These are phyloP conservation scores for Rhododendron griersonianum DNA, from an alignment of 148 eudicot genomes.

Conservation along the genomic window DNA sequence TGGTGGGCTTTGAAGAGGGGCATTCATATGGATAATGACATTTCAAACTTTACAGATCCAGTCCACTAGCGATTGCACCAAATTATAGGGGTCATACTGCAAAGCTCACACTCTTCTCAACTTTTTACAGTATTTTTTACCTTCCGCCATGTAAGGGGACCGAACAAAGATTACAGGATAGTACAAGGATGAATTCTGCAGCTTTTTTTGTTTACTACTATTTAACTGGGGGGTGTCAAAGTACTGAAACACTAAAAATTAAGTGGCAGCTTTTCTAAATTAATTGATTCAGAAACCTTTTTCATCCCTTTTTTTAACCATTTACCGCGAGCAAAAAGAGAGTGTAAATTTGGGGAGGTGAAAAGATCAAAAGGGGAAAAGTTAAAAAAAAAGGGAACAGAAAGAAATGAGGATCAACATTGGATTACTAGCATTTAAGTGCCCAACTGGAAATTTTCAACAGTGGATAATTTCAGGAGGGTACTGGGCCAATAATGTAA, in stretches of 20 bases:
- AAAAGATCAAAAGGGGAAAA: constrained; percentile 14
- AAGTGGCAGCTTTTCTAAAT: too few relatives aligned
- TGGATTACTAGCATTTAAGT: constrained; percentile 3
- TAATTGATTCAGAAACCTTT: too few relatives aligned
- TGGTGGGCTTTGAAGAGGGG: neutral
- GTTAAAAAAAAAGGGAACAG: constrained; percentile 20
- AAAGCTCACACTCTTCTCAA: neutral
- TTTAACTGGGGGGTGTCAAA: too few relatives aligned
- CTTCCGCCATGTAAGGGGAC: neutral
- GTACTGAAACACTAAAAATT: too few relatives aligned
- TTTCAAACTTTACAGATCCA: neutral
- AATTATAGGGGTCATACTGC: neutral
- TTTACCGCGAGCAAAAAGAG: too few relatives aligned
- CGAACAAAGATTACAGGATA: neutral
- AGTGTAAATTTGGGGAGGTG: neutral
- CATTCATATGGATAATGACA: neutral
- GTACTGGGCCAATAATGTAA: constrained; percentile 14
- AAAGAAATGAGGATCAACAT: constrained; percentile 31
- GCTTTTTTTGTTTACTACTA: neutral
- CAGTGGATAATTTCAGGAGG: neutral
- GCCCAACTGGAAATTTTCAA: neutral
- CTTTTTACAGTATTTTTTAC: neutral
- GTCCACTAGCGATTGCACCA: neutral
- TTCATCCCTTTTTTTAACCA: too few relatives aligned
- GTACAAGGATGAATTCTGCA: constrained; percentile 2